Evolutionary conservation across 345 rosid genomes (phyloP).

Genomic region (Combretum micranthum): DNA sequence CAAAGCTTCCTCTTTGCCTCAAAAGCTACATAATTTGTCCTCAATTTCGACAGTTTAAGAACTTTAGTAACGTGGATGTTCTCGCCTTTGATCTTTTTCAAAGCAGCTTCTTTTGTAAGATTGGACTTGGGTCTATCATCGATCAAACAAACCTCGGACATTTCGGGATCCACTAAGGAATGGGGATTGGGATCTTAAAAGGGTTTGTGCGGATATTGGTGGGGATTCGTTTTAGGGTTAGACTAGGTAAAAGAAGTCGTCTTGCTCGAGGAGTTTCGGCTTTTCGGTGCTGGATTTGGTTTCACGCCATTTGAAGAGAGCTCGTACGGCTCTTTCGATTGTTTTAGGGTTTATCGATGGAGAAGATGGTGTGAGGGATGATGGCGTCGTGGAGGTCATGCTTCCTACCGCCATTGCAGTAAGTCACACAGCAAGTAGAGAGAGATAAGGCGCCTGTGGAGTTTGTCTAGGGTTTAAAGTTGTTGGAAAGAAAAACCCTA

Average conservation of each 20-base stretch:
- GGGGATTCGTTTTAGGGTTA: conserved; percentile 17
- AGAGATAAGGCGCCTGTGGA: no score
- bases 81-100: conserved; percentile 19
- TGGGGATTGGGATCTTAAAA: conserved; percentile 16
- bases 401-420: no score
- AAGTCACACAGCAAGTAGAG: no score
- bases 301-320: conserved; percentile 14
- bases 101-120: conserved; percentile 15
- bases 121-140: conserved; percentile 17
- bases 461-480: no score
- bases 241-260: conserved; percentile 19
- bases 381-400: no score
- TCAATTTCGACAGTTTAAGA: conserved; percentile 14
- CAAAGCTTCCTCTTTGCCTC: conserved; percentile 23
- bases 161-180: conserved; percentile 8
- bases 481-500: no score
- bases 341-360: conserved; percentile 8
- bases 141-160: conserved; percentile 13
- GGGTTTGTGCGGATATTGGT: conserved; percentile 14
- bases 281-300: conserved; percentile 13
- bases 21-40: conserved; percentile 17
- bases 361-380: neutral
- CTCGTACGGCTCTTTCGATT: conserved; percentile 10
- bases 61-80: conserved; percentile 18
- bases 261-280: conserved; percentile 16